Evolutionary conservation across 345 rosid genomes (phyloP), one percentile per base, ranked within the genome.

Genomic region (Moricandia arvensis): DNA sequence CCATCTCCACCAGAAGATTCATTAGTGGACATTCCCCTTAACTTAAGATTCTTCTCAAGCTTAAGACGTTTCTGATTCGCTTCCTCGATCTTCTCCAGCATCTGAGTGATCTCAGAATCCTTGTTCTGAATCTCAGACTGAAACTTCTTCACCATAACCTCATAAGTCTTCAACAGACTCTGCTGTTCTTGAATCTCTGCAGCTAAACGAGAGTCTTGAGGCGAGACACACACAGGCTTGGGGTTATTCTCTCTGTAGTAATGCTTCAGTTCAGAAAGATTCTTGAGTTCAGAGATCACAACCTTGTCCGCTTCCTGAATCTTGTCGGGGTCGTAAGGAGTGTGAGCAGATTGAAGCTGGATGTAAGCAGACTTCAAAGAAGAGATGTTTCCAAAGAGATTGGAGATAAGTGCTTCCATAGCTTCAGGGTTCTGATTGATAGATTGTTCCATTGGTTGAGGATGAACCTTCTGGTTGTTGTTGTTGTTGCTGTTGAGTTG

Each of bases 181-280:
- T 86, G 95, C 66, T 89, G 97, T 61, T 91, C 97, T 76, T 91
- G 97, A 45, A 91, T 89, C 90, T 91, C 97, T 5, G 89, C 97
- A 79, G 95, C 97, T 82, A 91, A 78, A 51, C 95, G 90, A 66
- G 97, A 91, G 78, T 91, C 97, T 78, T 85, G 92, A 34, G 93
- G 97, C 57, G 95, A 89, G 60, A 81, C 79, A 55, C 87, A 83
- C 13, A 81, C 78, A 27, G 97, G 91, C 47, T 87, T 91, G 53
- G 95, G 95, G 75, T 85, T 86, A 75, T 85, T 84, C 74, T 89
- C 97, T 75, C 97, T 59, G 82, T 86, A 91, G 43, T 82, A 82
- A 67, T 91, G 95, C 83, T 91, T 91, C 43, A 89, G 83, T 33
- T 87, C 95, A 2, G 97, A 91, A n/a, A 91, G 80, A 68, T 78